phyloP scores from a whole-genome alignment of 805 yeast species.

The Yarrowia bubula region DNA sequence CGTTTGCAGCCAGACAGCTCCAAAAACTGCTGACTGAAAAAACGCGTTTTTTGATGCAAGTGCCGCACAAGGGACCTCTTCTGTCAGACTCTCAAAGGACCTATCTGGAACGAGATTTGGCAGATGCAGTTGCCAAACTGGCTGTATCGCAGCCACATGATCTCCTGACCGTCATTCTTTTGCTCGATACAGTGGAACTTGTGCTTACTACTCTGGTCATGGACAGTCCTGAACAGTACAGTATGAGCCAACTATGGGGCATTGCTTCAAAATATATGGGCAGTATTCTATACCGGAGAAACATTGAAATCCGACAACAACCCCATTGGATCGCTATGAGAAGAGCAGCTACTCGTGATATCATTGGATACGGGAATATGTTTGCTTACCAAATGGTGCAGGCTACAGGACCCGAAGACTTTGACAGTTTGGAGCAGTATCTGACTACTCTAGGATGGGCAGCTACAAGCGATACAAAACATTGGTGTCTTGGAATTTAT shows the following conservation, averaged over 20 bases:
- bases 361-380: neutral
- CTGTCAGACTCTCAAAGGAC: neutral
- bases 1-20: neutral
- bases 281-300: neutral
- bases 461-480: neutral
- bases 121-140: neutral
- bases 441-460: neutral
- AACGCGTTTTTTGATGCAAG: neutral
- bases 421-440: neutral
- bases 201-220: slow-evolving; percentile 5
- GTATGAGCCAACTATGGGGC: slow-evolving; percentile 11
- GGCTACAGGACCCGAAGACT: neutral
- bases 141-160: neutral
- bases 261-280: slow-evolving; percentile 1
- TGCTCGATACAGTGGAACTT: neutral
- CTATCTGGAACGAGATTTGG: neutral
- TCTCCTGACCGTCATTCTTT: neutral
- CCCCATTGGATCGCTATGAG: slow-evolving; percentile 14
- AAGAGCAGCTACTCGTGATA: neutral
- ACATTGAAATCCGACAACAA: neutral
- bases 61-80: neutral
- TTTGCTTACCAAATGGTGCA: neutral
- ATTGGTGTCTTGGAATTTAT: neutral
- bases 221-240: neutral
- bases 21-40: neutral